Base-by-base conservation (phyloP, 73 alveolate genomes). In the Paramecium bursaria region DNA sequence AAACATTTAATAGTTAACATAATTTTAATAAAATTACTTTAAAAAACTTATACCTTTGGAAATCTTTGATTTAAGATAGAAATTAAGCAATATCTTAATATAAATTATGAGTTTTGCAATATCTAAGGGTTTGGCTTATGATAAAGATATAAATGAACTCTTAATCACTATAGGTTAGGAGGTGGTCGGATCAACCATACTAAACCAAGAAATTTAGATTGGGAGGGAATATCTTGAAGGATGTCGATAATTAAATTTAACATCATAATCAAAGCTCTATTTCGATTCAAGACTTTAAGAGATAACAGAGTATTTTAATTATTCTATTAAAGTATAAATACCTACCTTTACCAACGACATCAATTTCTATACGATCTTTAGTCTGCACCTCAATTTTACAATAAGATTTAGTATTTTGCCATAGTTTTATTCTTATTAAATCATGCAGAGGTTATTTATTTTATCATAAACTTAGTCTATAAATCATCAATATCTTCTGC, bases 171-270 rank as follows among this genome's bases (percentile, higher is more conserved):
- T 67, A 14, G 82, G 60, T 0, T 67, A 53, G 1, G 82, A 67
- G 44, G 33, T 53, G 3, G 50, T 67, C 0, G 44, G 82, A 39
- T 67, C 47, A 9, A 39, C 33, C 10, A 67, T 47, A 5, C 6
- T 67, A 6, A 42, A 42, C 21, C 44, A 67, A 67, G 82, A 67
- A 67, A 39, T 67, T 7, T 10, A 67, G 44, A 39, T 67, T 21
- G 82, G 82, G 6, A 67, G 82, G 44, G 82, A 67, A 19, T 67
- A 39, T 42, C 49, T 67, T 22, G 82, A 67, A 35, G 82, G 82
- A 14, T 67, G 82, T 19, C 33, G 82, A 67, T 39, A 67, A 67
- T 67, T 67, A 11, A 67, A 25, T 42, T 21, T 39, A 39, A 57
- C 82, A 2, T 31, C 60, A 30, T 42, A 67, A 67, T 67, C 50